Evolutionary conservation across 805 yeast genomes (phyloP).

Genomic region (Candida yuanshanica): DNA sequence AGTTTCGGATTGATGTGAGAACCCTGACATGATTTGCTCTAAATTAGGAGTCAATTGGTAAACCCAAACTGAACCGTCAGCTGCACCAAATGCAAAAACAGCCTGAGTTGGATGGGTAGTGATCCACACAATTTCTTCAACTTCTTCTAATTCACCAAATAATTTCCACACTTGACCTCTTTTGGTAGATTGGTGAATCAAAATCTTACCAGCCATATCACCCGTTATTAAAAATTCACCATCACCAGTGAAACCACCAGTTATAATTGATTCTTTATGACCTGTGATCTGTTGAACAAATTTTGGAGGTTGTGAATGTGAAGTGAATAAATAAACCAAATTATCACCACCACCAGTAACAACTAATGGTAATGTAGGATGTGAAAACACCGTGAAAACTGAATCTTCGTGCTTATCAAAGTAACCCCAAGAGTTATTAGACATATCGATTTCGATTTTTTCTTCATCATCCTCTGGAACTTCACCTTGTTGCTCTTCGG

Average conservation of each 20-base stretch:
- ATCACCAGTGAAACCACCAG: slow-evolving; percentile 77
- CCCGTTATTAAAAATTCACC: slow-evolving; percentile 83
- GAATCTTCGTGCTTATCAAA: slow-evolving; percentile 91
- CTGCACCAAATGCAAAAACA: slow-evolving; percentile 86
- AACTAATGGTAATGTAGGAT: slow-evolving; percentile 80
- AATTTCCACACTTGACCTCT: slow-evolving; percentile 82
- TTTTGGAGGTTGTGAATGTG: slow-evolving; percentile 79
- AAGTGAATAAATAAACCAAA: slow-evolving; percentile 85
- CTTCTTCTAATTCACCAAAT: slow-evolving; percentile 70
- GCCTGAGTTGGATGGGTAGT: slow-evolving; percentile 71
- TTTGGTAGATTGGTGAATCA: slow-evolving; percentile 63
- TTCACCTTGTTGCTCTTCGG: slow-evolving; percentile 31
- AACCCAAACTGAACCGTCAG: slow-evolving; percentile 93
- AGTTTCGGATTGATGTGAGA: slow-evolving; percentile 75
- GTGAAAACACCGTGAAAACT: slow-evolving; percentile 72
- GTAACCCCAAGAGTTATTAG: slow-evolving; percentile 84
- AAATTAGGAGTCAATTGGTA: slow-evolving; percentile 63
- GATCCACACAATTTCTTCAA: slow-evolving; percentile 86
- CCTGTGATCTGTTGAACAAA: slow-evolving; percentile 71
- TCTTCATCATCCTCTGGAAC: slow-evolving; percentile 34
- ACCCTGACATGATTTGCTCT: slow-evolving; percentile 72
- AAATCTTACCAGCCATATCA: slow-evolving; percentile 88
- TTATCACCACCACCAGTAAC: slow-evolving; percentile 97
- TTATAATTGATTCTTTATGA: slow-evolving; percentile 82
- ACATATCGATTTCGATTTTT: slow-evolving; percentile 72